Evolutionary conservation across 805 yeast genomes (phyloP), one percentile per base, ranked within the genome.

Genomic region (Yueomyces sinensis): DNA sequence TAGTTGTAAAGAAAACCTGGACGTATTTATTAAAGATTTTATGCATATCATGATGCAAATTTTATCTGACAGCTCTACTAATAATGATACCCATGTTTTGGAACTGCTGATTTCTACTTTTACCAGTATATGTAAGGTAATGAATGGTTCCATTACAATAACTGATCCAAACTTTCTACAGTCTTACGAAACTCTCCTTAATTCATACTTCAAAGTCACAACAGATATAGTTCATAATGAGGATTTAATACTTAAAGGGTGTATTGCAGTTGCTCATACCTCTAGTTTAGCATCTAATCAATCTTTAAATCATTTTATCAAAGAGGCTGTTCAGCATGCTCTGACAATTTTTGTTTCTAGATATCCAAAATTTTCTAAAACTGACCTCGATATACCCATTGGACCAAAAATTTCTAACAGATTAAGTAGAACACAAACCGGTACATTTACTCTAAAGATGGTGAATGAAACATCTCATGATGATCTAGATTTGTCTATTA

Each of bases 1-100:
- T 31, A 72, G 74, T 50, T 86, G 96, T 54, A 65, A 73, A 28
- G 94, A 82, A 39, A 89, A 91, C 53, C 62, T 91, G 52, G 84
- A 82, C 41, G 78, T 84, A 23, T 77, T 84, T 60, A 87, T 95
- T 1, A 65, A 62, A 17, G 72, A 76, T 45, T 75, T 81, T 14
- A 66, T 82, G 32, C 60, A 64, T 16, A 76, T 87, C 18, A 62
- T 87, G 49, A 53, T 52, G 18, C 50, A 63, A 9, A 67, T 78
- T 13, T 45, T 80, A 30, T 43, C 59, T 27, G 52, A 52, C 34
- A 37, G 37, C 14, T 46, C 47, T 33, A 46, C 56, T 13, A 65
- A 75, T 17, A 66, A 66, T 16, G 97, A 87, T 46, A 55, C 76
- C 30, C 60, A 74, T 0, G 62, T 83, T 3, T 64, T 76, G 33